Conservation (phyloP, 345 rosid species). For the Rhodamnia rubescens region DNA sequence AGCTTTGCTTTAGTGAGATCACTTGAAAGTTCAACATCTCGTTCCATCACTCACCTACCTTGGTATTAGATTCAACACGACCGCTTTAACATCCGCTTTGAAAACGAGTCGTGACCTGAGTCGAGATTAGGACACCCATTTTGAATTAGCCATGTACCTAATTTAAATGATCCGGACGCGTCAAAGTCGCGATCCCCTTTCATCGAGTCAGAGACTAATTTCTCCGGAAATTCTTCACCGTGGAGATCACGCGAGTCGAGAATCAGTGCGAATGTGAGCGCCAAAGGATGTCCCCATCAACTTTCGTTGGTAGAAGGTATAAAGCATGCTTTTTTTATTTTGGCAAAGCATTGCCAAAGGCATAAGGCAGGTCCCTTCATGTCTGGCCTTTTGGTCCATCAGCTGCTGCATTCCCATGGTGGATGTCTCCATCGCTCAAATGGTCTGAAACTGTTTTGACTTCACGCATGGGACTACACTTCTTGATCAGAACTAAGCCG, state of each 20-base stretch:
- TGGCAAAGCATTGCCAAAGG: neutral
- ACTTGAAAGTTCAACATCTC: neutral
- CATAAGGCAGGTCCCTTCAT: neutral
- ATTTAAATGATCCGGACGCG: neutral
- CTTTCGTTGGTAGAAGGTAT: neutral
- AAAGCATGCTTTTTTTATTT: neutral
- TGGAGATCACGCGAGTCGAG: neutral
- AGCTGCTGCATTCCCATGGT: neutral
- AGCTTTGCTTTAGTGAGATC: neutral
- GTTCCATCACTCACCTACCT: neutral
- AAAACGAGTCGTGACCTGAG: neutral
- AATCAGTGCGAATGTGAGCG: neutral
- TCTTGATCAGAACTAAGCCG: neutral
- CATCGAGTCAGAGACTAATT: neutral
- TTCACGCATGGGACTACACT: neutral
- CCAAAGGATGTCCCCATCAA: neutral
- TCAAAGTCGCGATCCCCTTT: neutral
- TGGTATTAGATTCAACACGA: neutral
- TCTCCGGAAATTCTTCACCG: neutral
- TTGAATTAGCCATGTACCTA: neutral
- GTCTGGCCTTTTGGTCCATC: neutral
- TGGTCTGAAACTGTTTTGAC: neutral
- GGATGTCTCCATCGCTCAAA: neutral
- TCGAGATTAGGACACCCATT: neutral
- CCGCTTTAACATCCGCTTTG: neutral